Base-by-base conservation (phyloP, 2,329 filamentous ascomycete species). In the Fusarium dlaminii region DNA sequence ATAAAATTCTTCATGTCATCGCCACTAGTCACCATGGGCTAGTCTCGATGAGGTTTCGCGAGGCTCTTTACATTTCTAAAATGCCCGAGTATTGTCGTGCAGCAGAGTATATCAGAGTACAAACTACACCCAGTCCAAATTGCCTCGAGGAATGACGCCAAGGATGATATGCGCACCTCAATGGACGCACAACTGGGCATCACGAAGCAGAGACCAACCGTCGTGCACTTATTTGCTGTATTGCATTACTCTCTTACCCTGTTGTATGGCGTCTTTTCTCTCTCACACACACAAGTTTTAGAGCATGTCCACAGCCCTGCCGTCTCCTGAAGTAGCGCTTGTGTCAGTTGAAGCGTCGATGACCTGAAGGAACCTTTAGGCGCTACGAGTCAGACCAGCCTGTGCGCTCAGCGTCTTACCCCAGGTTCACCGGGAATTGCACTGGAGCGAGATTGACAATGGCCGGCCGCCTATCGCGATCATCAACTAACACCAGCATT, bases 391-490 rank as follows among this genome's bases (percentile, higher is more conserved):
- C 68, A 66, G 55, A 36, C 57, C 63, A 66, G 71, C 34, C 60
- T 68, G 52, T 73, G 66, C 74, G 66, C 66, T 66, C 64, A 63
- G 73, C 62, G 49, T 61, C 32, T 57, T 48, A 52, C 42, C 72
- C 69, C 67, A 68, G 70, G 61, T 45, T 67, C 66, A 40, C 64
- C 66, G 58, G 68, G 70, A 63, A 62, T 70, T 66, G 52, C 52
- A 24, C 27, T 61, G 58, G 64, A 64, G 51, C 27, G 59, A 69
- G 51, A 54, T 58, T 52, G 57, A 71, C 43, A 45, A 56, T 70
- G 73, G 51, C 57, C 57, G 70, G 58, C 57, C 59, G 36, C 68
- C 58, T 78, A 74, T 77, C 69, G 65, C 60, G 59, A 75, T 73
- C 69, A 43, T 60, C 60, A 52, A 49, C 66, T 56, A 60, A 61